Conservation (phyloP, 2,329 filamentous ascomycete genomes). For the Colletotrichum chrysophilum region DNA sequence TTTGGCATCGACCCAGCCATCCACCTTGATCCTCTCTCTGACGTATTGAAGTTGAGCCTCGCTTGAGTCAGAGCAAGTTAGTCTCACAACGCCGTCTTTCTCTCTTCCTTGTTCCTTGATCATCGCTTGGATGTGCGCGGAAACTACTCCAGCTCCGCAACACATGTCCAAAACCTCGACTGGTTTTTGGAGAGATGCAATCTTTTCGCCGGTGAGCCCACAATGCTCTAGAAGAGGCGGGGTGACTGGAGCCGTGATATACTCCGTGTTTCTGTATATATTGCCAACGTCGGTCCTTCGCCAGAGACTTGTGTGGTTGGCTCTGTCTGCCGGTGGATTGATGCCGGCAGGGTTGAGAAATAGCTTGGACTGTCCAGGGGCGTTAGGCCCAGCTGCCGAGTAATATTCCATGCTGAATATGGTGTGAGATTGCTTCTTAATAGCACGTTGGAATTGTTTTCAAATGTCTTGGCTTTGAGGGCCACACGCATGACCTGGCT, state of each 20-base stretch:
- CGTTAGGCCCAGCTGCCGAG: background rate
- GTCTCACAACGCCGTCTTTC: background rate
- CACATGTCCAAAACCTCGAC: conserved; percentile 4
- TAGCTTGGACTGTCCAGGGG: background rate
- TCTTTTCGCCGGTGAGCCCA: background rate
- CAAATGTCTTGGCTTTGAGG: background rate
- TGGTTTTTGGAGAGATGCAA: background rate
- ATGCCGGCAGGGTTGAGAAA: background rate
- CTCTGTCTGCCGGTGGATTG: background rate
- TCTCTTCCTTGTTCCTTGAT: background rate
- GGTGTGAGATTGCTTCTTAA: background rate
- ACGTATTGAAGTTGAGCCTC: background rate
- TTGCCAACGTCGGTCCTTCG: background rate
- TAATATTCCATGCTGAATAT: background rate
- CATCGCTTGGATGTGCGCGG: background rate
- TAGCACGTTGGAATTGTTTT: background rate
- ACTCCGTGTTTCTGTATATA: background rate
- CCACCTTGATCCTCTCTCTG: background rate
- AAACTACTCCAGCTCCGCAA: background rate
- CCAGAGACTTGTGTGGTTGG: background rate
- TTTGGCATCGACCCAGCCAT: background rate
- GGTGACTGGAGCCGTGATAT: background rate
- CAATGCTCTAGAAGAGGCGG: background rate
- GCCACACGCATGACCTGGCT: fast-evolving
- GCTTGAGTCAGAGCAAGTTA: background rate